Evolutionary conservation across 2,329 filamentous ascomycete species (phyloP).

Genomic region (Hymenoscyphus infarciens): DNA sequence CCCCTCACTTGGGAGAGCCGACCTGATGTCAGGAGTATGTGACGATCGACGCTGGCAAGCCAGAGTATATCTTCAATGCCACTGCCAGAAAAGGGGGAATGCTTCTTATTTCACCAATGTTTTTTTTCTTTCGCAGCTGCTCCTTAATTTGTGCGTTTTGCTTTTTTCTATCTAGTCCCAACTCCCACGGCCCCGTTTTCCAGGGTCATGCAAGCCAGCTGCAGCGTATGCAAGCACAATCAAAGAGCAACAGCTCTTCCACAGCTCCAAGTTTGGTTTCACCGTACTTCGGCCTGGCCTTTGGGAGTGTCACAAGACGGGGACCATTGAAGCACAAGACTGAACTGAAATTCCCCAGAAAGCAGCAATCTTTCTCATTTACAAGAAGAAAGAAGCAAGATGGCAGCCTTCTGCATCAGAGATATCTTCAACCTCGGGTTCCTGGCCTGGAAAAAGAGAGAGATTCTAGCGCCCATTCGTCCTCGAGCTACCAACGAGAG

Average conservation of each 20-base stretch:
- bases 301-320: not conserved
- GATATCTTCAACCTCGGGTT: constrained; percentile 15
- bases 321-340: not conserved
- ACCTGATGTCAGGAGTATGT: not conserved
- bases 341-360: not conserved
- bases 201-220: constrained; percentile 11
- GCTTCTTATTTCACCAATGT: not conserved
- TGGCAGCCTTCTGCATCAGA: not conserved
- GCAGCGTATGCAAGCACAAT: not conserved
- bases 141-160: constrained; percentile 2
- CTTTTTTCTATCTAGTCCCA: constrained; percentile 4
- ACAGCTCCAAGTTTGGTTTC: not conserved
- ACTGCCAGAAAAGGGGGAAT: not conserved
- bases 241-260: not conserved
- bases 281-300: not conserved
- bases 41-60: not conserved
- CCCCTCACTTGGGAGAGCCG: constrained; percentile 6
- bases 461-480: not conserved
- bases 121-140: not conserved
- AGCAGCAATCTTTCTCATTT: not conserved
- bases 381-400: not conserved
- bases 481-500: not conserved
- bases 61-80: not conserved
- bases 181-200: constrained; percentile 5
- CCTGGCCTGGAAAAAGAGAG: constrained; percentile 3